Evolutionary conservation across 805 yeast species (phyloP).

Genomic region (Saccharomycopsis oosterbeekiorum): DNA sequence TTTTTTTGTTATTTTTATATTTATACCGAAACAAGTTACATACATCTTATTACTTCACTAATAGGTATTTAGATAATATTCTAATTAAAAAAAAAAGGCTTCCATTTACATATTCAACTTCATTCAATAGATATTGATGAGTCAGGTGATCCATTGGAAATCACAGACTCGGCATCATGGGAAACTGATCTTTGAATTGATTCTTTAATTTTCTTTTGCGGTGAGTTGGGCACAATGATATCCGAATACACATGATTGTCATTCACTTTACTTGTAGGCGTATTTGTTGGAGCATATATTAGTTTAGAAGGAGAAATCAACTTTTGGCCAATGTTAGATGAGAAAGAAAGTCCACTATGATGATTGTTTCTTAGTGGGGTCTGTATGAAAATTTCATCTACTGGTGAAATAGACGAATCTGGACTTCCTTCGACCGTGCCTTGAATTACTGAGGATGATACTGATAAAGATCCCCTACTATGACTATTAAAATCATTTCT

Average conservation of each 20-base stretch:
- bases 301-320: constrained; percentile 8
- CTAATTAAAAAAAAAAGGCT: too few species aligned
- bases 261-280: constrained; percentile 5
- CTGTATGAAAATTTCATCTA: not conserved
- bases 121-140: not conserved
- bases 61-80: too few species aligned
- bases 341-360: not conserved
- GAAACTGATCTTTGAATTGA: not conserved
- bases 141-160: not conserved
- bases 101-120: not conserved
- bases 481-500: not conserved
- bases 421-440: not conserved
- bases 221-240: constrained; percentile 7
- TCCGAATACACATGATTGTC: constrained; percentile 8
- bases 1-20: not conserved
- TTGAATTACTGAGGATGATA: not conserved
- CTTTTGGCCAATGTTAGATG: not conserved
- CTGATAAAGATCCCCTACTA: not conserved
- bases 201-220: not conserved
- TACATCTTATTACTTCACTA: not conserved
- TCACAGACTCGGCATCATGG: not conserved
- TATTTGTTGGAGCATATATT: not conserved
- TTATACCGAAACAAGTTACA: not conserved
- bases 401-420: not conserved
- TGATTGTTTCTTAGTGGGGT: not conserved